phyloP scores from a whole-genome alignment of 306 rosid genomes.

The Malus orientalis region DNA sequence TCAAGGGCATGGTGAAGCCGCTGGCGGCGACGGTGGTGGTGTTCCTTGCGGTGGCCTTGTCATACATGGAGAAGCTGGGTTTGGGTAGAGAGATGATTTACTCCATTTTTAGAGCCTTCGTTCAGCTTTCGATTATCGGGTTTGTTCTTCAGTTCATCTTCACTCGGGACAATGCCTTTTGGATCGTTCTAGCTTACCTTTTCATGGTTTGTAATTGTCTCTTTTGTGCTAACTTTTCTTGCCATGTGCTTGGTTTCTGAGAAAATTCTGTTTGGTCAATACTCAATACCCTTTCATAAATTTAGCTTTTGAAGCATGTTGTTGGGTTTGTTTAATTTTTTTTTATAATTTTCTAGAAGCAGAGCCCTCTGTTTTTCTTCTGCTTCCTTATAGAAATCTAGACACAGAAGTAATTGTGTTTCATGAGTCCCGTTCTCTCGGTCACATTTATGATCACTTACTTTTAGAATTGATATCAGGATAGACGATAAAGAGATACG shows the following conservation, averaged over 20 bases:
- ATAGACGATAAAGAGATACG: too few relatives aligned
- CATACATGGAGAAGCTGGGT: constrained; percentile 60
- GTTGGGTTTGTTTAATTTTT: not conserved
- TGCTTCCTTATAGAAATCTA: not conserved
- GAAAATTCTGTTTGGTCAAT: not conserved
- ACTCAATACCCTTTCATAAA: not conserved
- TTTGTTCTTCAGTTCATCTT: constrained; percentile 87
- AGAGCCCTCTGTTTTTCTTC: not conserved
- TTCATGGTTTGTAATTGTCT: constrained; percentile 55
- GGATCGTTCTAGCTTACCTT: constrained; percentile 87
- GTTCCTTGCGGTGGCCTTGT: constrained; percentile 49
- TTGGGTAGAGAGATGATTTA: constrained; percentile 64
- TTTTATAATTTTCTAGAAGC: not conserved
- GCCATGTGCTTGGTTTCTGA: not conserved
- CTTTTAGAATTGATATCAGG: not conserved
- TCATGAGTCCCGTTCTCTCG: not conserved
- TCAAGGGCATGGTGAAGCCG: constrained; percentile 75
- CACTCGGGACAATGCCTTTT: constrained; percentile 40
- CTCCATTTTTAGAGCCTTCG: constrained; percentile 63
- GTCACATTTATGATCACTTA: not conserved
- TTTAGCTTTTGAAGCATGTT: not conserved
- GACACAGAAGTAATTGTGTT: not conserved
- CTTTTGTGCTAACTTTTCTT: not conserved
- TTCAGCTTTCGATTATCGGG: constrained; percentile 86
- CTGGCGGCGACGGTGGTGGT: constrained; percentile 64